Conservation (phyloP, 2,329 filamentous ascomycete genomes). For the Colletotrichum paranaense region DNA sequence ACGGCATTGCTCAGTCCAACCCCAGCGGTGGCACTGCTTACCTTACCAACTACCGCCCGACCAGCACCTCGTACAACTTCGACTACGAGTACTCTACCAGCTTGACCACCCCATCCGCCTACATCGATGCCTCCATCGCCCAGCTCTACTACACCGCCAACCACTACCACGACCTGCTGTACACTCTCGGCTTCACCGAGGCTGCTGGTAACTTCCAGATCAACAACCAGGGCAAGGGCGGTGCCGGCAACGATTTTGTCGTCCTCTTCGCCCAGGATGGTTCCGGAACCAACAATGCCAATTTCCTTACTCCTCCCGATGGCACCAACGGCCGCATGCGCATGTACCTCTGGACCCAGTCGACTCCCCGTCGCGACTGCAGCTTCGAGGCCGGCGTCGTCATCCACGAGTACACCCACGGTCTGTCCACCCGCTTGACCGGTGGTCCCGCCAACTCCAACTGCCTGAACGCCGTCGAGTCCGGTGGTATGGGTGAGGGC, state of each 20-base stretch:
- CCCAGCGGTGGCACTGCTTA: conserved; percentile 49
- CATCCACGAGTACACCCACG: conserved; percentile 69
- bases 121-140: conserved; percentile 60
- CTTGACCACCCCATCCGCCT: conserved; percentile 47
- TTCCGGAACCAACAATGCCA: conserved; percentile 61
- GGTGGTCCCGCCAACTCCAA: conserved; percentile 65
- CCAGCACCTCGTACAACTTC: conserved; percentile 52
- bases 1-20: conserved; percentile 63
- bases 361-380: conserved; percentile 62
- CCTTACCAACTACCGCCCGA: conserved; percentile 51
- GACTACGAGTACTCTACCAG: conserved; percentile 49
- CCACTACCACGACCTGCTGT: conserved; percentile 64
- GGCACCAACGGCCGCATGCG: conserved; percentile 60
- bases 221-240: conserved; percentile 62
- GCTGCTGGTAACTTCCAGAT: conserved; percentile 64
- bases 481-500: conserved; percentile 68
- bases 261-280: conserved; percentile 64
- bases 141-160: conserved; percentile 69
- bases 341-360: conserved; percentile 65
- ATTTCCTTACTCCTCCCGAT: conserved; percentile 61
- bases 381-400: conserved; percentile 70
- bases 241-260: conserved; percentile 58
- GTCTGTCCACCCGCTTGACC: conserved; percentile 67
- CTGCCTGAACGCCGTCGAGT: conserved; percentile 59
- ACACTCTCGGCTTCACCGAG: conserved; percentile 65